Conservation (phyloP, 2,329 filamentous ascomycete genomes). For the Chaetothyriales sp. region DNA sequence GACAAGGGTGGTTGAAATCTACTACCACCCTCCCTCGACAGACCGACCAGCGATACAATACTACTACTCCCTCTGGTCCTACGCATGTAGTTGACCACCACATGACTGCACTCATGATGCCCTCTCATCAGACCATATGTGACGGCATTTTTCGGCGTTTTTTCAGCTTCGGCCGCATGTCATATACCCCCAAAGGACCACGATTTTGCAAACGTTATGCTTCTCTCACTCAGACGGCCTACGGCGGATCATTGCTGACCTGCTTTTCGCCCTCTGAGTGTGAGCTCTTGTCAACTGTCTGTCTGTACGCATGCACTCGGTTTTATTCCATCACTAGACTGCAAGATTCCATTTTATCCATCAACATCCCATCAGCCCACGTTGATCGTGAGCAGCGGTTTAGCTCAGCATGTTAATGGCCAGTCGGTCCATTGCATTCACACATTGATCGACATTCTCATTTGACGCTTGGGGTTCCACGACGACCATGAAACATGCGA, state of each 20-base stretch:
- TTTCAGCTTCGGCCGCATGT: not conserved
- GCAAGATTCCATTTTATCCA: not conserved
- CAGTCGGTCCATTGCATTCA: not conserved
- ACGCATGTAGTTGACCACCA: not conserved
- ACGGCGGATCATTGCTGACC: not conserved
- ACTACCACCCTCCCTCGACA: not conserved
- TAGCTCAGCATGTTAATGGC: not conserved
- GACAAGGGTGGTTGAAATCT: slow-evolving; percentile 21
- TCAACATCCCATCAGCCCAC: not conserved
- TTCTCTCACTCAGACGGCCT: not conserved
- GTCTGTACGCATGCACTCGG: not conserved
- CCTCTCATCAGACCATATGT: not conserved
- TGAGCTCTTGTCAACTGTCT: not conserved
- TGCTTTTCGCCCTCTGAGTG: not conserved
- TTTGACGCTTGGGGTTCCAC: not conserved
- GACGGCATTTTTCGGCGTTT: not conserved
- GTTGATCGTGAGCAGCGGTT: not conserved
- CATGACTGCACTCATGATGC: not conserved
- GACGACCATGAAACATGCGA: not conserved
- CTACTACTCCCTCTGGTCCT: not conserved
- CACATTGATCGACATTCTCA: not conserved
- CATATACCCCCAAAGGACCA: not conserved
- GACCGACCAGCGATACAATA: not conserved
- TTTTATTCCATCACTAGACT: not conserved
- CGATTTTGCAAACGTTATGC: not conserved